Evolutionary conservation across 305 asterid genomes (phyloP), one percentile per base, ranked within the genome.

Genomic region (Rubia peregrina): DNA sequence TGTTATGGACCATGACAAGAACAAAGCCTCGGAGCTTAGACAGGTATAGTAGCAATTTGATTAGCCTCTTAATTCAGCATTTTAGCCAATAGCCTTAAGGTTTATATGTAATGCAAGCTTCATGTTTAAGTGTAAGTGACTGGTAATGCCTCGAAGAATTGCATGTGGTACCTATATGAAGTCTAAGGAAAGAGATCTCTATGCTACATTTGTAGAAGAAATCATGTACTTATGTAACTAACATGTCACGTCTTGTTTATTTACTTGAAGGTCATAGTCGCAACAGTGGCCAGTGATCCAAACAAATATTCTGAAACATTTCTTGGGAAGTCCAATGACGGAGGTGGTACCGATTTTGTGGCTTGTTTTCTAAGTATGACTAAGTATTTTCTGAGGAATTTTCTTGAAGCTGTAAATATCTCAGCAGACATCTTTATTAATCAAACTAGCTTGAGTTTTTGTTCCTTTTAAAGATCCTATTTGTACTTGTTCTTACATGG

Each of bases 181-280:
- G 36, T 11, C 6, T 60, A 26, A 12, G 19, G 36, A 30, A n/a
- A 10, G 59, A 44, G 22, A 19, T 17, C 42, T 22, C 41, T 16
- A 8, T 73, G 75, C 24, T 41, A 42, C 56, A 30, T 64, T 19
- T 5, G 44, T 17, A 30, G 49, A 53, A 48, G 13, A 55, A 12
- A 9, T n/a, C 7, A 3, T 48, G 22, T 38, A 19, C 46, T 49
- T 61, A 7, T 61, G 40, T 1, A 7, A 12, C 13, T 61, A 46
- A 60, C 17, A 30, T 44, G 13, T 43, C 38, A 21, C 16, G 11
- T 22, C 17, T 2, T 71, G 30, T 53, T 38, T 22, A 43, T 41
- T 36, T 51, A 71, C 65, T 78, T 82, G 76, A 77, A 91, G 98
- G 96, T 94, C 71, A 94, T 94, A 80, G 96, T 96, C 64, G 95